These are phyloP conservation scores for Fusarium sp. DNA, from an alignment of 2,329 filamentous ascomycete species.

Conservation along the genomic window DNA sequence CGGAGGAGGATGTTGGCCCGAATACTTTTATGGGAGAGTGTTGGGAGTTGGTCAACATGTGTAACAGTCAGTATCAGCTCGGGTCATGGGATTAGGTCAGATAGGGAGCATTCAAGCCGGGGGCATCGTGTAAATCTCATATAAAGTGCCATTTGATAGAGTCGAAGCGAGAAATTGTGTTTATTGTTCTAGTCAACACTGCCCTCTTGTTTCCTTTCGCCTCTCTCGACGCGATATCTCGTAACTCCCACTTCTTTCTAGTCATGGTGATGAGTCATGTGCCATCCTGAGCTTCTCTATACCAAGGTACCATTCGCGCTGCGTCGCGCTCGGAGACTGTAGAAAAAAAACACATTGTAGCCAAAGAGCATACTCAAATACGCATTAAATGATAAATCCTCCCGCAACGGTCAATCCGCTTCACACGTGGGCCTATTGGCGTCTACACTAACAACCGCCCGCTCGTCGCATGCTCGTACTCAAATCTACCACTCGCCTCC, in stretches of 20 bases:
- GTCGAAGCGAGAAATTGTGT: neutral
- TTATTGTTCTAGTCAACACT: neutral
- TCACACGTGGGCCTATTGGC: neutral
- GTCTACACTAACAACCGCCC: neutral
- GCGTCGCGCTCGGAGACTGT: neutral
- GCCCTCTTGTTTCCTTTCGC: no score
- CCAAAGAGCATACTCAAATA: neutral
- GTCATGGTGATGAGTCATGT: neutral
- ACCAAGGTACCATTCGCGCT: neutral
- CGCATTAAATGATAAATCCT: neutral
- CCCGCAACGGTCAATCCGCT: neutral
- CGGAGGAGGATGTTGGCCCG: constrained; percentile 57
- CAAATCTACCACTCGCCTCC: neutral
- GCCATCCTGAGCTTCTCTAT: neutral
- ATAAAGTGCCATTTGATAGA: neutral
- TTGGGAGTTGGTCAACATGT: constrained; percentile 76
- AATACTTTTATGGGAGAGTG: constrained; percentile 58
- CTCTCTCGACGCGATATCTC: no score
- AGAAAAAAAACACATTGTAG: neutral
- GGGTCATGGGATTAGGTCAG: neutral
- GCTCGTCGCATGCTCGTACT: no score
- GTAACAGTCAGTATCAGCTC: constrained; percentile 64
- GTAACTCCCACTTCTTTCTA: neutral
- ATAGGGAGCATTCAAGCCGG: neutral
- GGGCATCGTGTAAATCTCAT: neutral